Conservation (phyloP, 495 filamentous ascomycete genomes). For the Rhypophila decipiens region DNA sequence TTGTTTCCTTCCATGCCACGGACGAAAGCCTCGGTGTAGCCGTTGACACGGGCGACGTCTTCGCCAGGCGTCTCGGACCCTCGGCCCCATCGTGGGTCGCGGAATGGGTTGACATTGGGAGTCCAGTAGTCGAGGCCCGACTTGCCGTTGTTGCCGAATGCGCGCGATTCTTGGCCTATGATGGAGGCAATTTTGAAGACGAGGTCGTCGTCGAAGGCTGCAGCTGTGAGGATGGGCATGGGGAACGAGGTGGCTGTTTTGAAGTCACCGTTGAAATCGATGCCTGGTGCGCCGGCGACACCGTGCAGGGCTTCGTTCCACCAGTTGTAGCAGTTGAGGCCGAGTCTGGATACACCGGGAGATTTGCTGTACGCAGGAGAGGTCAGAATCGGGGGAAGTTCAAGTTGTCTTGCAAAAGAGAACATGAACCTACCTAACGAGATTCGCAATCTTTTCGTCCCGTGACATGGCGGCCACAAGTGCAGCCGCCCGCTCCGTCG, state of each 20-base stretch:
- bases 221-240: slow-evolving; percentile 34
- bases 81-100: slow-evolving; percentile 41
- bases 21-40: slow-evolving; percentile 34
- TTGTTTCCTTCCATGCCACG: slow-evolving; percentile 16
- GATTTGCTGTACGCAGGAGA: slow-evolving; percentile 5
- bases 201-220: slow-evolving; percentile 45
- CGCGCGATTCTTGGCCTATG: slow-evolving; percentile 59
- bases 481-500: slow-evolving; percentile 37
- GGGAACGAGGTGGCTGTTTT: slow-evolving; percentile 45
- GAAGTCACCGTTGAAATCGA: slow-evolving; percentile 16
- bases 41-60: slow-evolving; percentile 35
- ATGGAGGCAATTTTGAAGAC: slow-evolving; percentile 32
- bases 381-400: slow-evolving; percentile 18
- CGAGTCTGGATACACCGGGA: neutral
- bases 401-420: neutral
- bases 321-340: slow-evolving; percentile 34
- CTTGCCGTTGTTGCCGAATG: slow-evolving; percentile 56
- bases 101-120: slow-evolving; percentile 64
- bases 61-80: slow-evolving; percentile 29
- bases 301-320: slow-evolving; percentile 51
- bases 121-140: slow-evolving; percentile 59
- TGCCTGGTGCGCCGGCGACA: slow-evolving; percentile 31
- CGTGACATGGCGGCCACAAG: slow-evolving; percentile 31
- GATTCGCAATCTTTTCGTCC: slow-evolving; percentile 32
- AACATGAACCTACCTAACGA: slow-evolving; percentile 17